Base-by-base conservation (phyloP, 495 filamentous ascomycete species). In the Opeltia flavorubescens region DNA sequence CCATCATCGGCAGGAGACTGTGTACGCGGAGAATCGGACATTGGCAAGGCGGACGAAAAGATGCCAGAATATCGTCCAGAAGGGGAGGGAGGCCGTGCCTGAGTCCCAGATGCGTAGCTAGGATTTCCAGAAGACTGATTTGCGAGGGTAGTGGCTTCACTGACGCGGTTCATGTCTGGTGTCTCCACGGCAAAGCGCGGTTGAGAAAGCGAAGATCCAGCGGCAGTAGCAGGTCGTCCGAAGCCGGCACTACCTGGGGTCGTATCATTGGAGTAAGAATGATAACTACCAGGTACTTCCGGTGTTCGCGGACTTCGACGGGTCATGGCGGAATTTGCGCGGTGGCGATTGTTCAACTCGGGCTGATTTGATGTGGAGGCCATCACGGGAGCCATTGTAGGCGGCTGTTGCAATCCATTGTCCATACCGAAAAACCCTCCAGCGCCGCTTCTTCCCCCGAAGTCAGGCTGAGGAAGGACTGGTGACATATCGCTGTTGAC, bases 31-130 rank as follows among this genome's bases (percentile, higher is more conserved):
- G 50, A 75, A 55, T 91, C 86, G 0, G 81, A 77, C 66, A 88
- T 78, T 2, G 86, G 85, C 66, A 93, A 77, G 11, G 86, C 86
- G 6, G 86, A 94, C 33, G 84, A 84, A 66, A 94, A 94, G 27
- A 89, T 65, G 13, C 76, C 80, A 0, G 84, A 86, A 51, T 55
- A 58, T 27, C 55, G 50, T 15, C 26, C 36, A 6, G 55, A 53
- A 9, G 53, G 53, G 4, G 55, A 55, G 34, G 44, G 15, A 9
- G 47, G 26, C 36, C 55, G 50, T 29, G 45, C 39, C 33, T 50
- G 55, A 25, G 47, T n/a, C n/a, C 18, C 13, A n/a, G 34, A 31
- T 29, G 50, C 45, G 40, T 50, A 55, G 3, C 42, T 52, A 24
- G 23, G 29, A 13, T 48, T 48, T 21, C 41, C 31, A 4, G 48